Conservation (phyloP, 305 asterid species). For the Nicotiana rustica region DNA sequence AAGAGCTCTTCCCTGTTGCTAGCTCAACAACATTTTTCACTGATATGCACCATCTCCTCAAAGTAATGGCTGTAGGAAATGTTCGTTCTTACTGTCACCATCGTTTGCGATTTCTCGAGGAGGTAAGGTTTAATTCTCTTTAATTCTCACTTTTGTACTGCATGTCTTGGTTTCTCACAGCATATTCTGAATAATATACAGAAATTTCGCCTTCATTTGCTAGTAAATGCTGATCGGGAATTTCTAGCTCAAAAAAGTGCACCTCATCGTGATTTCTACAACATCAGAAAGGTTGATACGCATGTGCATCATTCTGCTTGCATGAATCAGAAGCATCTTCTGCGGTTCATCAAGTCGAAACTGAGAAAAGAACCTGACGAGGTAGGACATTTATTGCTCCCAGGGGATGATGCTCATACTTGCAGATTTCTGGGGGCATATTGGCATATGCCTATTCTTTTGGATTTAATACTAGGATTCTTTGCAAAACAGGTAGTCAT, state of each 20-base stretch:
- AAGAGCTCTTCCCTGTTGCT: conserved; percentile 87
- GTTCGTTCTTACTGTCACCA: conserved; percentile 88
- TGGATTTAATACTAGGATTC: conserved; percentile 25
- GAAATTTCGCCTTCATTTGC: conserved; percentile 92
- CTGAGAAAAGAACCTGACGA: conserved; percentile 91
- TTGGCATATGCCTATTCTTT: conserved; percentile 26
- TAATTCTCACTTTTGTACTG: conserved; percentile 32
- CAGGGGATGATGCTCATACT: conserved; percentile 38
- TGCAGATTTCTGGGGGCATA: conserved; percentile 30
- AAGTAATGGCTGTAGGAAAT: conserved; percentile 83
- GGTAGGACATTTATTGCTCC: conserved; percentile 51
- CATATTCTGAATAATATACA: conserved; percentile 42
- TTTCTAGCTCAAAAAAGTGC: conserved; percentile 93
- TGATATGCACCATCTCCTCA: conserved; percentile 86
- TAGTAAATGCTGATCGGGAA: conserved; percentile 84
- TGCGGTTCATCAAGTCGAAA: conserved; percentile 89
- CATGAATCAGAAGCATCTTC: conserved; percentile 97
- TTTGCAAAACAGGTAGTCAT: conserved; percentile 76
- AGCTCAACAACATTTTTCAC: conserved; percentile 86
- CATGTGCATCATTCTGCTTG: conserved; percentile 97
- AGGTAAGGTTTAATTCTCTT: conserved; percentile 56
- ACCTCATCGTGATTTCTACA: conserved; percentile 97
- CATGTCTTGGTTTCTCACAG: conserved; percentile 35
- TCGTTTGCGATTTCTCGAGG: conserved; percentile 86
- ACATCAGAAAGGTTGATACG: conserved; percentile 91